Percentiles rank a stretch among this genome's conserved stretches.
These are phyloP conservation scores for Moesziomyces globuligerus DNA, from an alignment of 1,284 basidiomycete genomes.

Conservation along the genomic window DNA sequence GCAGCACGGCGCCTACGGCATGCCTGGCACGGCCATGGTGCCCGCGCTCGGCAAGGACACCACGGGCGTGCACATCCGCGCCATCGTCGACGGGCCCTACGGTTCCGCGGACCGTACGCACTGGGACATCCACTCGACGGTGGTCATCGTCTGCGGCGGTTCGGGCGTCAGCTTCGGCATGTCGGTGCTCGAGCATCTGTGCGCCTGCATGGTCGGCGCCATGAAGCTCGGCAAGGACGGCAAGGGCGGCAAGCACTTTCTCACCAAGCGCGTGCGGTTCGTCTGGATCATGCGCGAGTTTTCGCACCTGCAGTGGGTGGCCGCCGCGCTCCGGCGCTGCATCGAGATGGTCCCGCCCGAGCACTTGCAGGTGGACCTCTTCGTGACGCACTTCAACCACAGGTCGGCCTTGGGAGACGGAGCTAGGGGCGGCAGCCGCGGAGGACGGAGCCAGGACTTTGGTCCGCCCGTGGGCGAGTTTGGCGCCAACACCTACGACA, in stretches of 20 bases:
- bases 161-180: conserved; percentile 82
- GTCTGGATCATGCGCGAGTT: conserved; percentile 87
- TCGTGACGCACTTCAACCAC: conserved; percentile 71
- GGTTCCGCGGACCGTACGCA: conserved; percentile 77
- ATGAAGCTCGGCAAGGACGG: conserved; percentile 44
- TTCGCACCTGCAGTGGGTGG: conserved; percentile 84
- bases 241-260: conserved; percentile 69
- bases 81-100: conserved; percentile 80
- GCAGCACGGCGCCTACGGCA: conserved; percentile 37
- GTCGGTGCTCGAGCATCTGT: conserved; percentile 78
- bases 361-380: conserved; percentile 80
- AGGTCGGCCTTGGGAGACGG: conserved; percentile 24
- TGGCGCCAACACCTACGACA: conserved; percentile 10
- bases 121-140: conserved; percentile 75
- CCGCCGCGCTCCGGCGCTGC: conserved; percentile 76
- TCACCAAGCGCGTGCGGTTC: conserved; percentile 76
- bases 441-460: conserved; percentile 12
- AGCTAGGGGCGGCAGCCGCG: conserved; percentile 5
- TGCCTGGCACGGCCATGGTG: conserved; percentile 52
- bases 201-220: conserved; percentile 72
- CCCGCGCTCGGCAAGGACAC: conserved; percentile 47
- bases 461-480: conserved; percentile 12
- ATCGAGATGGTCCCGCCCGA: conserved; percentile 74
- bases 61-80: conserved; percentile 74
- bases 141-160: conserved; percentile 80